These are phyloP conservation scores for Ceratocystis variospora DNA, from an alignment of 2,329 filamentous ascomycete genomes.

Conservation along the genomic window DNA sequence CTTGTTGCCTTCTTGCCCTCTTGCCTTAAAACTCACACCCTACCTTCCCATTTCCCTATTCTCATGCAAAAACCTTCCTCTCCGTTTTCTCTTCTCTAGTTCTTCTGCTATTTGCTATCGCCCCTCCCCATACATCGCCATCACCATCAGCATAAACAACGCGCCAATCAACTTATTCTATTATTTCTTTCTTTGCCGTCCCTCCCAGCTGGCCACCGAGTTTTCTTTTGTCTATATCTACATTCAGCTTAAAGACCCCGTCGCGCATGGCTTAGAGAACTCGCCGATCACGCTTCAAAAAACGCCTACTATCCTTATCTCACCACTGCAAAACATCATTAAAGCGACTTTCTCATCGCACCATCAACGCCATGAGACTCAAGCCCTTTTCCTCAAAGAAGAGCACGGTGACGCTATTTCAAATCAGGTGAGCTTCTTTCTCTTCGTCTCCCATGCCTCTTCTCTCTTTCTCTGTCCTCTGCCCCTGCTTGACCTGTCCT, in stretches of 20 bases:
- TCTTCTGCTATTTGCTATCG: background rate
- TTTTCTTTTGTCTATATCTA: background rate
- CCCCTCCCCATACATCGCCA: background rate
- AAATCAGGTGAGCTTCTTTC: slow-evolving; percentile 17
- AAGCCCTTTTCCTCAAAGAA: slow-evolving; percentile 19
- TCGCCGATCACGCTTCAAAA: slow-evolving; percentile 2
- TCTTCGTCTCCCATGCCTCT: background rate
- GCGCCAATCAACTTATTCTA: background rate
- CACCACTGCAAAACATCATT: background rate
- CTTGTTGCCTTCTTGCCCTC: slow-evolving; percentile 3
- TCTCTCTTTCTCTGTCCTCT: background rate
- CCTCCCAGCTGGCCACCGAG: background rate
- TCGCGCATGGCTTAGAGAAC: slow-evolving; percentile 4
- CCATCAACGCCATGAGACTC: slow-evolving; percentile 16
- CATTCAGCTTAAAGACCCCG: background rate
- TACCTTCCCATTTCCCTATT: slow-evolving; percentile 1
- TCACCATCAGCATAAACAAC: background rate
- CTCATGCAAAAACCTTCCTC: background rate
- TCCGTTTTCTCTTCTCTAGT: background rate
- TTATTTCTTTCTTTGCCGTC: background rate
- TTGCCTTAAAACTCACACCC: background rate
- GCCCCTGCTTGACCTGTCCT: background rate
- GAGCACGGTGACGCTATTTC: slow-evolving; percentile 18
- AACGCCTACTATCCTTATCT: background rate
- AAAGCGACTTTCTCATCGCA: background rate